Conservation (phyloP, 1,139 yeast genomes). For the Geotrichum macrosporum region DNA sequence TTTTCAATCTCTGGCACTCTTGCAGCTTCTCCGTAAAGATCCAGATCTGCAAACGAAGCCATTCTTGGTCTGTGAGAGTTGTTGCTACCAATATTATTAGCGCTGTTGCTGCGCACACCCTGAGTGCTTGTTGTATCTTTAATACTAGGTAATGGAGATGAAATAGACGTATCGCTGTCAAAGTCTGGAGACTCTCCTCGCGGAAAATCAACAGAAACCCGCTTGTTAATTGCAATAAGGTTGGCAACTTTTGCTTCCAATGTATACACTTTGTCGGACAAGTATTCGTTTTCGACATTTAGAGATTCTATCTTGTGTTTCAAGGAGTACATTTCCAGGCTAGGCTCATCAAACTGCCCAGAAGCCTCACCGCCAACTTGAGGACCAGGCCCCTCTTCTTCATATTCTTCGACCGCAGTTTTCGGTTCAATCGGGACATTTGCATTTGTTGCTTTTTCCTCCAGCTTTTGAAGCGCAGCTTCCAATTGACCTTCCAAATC, state of each 20-base stretch:
- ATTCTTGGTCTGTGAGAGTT: slow-evolving; percentile 26
- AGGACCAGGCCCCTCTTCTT: slow-evolving; percentile 17
- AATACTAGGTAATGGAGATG: slow-evolving; percentile 28
- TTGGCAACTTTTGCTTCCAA: slow-evolving; percentile 44
- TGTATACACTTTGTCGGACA: slow-evolving; percentile 36
- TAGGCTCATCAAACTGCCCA: slow-evolving; percentile 5
- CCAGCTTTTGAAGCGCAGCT: slow-evolving; percentile 10
- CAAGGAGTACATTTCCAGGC: slow-evolving; percentile 12
- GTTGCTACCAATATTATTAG: too few relatives aligned
- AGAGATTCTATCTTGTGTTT: slow-evolving; percentile 23
- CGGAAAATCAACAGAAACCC: slow-evolving; percentile 11
- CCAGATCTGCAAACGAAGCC: slow-evolving; percentile 38
- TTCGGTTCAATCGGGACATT: too few relatives aligned
- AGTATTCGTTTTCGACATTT: slow-evolving; percentile 29
- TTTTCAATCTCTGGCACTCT: slow-evolving; percentile 31
- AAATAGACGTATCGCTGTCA: slow-evolving; percentile 26
- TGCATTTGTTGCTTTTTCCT: slow-evolving; percentile 15
- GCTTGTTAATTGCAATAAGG: slow-evolving; percentile 14
- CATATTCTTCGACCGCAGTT: slow-evolving; percentile 5
- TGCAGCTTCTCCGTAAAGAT: slow-evolving; percentile 36
- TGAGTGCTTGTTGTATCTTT: slow-evolving; percentile 16
- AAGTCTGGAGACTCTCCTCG: slow-evolving; percentile 13
- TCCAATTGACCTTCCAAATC: too few relatives aligned
- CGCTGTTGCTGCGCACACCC: too few relatives aligned
- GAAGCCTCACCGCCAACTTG: slow-evolving; percentile 16